These are phyloP conservation scores for Aspergillus quadricinctus DNA, from an alignment of 2,329 filamentous ascomycete species.

Conservation along the genomic window DNA sequence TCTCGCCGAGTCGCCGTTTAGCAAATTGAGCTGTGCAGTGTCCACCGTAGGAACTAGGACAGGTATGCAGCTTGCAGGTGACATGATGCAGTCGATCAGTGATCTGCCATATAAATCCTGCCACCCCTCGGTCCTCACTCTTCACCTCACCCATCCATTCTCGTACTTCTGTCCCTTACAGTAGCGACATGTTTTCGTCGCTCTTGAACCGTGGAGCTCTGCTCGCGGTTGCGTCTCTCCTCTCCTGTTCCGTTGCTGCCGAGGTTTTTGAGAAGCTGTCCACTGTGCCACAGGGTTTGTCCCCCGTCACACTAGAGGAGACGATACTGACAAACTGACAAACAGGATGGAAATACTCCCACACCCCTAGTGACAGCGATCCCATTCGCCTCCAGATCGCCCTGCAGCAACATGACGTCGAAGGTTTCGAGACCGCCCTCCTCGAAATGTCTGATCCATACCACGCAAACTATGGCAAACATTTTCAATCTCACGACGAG, in stretches of 20 bases:
- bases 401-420: constrained; percentile 31
- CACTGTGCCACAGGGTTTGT: constrained; percentile 31
- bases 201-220: constrained; percentile 23
- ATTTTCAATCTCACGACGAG: constrained; percentile 45
- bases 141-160: too few relatives aligned
- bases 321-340: not conserved
- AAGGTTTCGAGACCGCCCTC: constrained; percentile 44
- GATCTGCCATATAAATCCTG: not conserved
- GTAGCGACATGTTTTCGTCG: constrained; percentile 22
- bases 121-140: not conserved
- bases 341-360: constrained; percentile 30
- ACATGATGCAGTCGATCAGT: not conserved
- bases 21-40: not conserved
- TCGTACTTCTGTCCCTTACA: not conserved
- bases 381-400: constrained; percentile 32
- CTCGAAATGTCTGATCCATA: constrained; percentile 48
- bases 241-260: constrained; percentile 25
- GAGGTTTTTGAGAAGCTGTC: constrained; percentile 34
- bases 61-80: not conserved
- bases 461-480: constrained; percentile 46
- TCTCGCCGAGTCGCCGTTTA: too few relatives aligned
- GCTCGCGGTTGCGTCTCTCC: constrained; percentile 25
- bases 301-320: not conserved
- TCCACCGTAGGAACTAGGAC: not conserved
- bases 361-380: constrained; percentile 21